Conservation (phyloP, 2,329 filamentous ascomycete genomes). For the Alternaria burnsii region DNA sequence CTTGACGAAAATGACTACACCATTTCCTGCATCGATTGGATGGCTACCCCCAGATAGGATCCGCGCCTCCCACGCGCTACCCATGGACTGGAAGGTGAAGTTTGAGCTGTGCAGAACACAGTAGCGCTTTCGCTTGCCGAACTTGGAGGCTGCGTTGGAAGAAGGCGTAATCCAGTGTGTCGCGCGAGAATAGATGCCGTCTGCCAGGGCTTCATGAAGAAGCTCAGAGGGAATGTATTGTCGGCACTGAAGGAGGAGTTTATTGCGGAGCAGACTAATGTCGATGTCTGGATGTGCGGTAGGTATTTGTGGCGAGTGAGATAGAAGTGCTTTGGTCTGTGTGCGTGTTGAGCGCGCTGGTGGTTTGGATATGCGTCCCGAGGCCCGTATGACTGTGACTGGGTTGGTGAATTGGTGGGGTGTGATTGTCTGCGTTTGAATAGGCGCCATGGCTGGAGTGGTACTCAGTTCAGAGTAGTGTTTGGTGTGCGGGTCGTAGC, state of each 20-base stretch:
- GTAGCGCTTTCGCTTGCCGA: slow-evolving; percentile 34
- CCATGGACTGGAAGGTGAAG: slow-evolving; percentile 29
- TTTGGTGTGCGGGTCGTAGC: background rate
- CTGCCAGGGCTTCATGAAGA: slow-evolving; percentile 32
- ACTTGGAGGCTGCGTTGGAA: slow-evolving; percentile 22
- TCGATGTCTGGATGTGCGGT: slow-evolving; percentile 37
- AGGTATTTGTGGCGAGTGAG: slow-evolving; percentile 34
- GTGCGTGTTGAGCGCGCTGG: slow-evolving; percentile 31
- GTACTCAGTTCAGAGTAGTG: background rate
- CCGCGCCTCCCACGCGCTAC: slow-evolving; percentile 34
- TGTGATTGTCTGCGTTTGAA: slow-evolving; percentile 38
- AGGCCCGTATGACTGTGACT: slow-evolving; percentile 28
- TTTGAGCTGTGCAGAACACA: slow-evolving; percentile 33
- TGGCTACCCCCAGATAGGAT: slow-evolving; percentile 29
- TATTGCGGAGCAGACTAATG: slow-evolving; percentile 37
- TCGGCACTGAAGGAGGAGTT: slow-evolving; percentile 36
- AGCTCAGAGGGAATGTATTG: slow-evolving; percentile 27
- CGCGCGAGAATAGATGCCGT: slow-evolving; percentile 36
- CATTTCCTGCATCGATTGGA: slow-evolving; percentile 37
- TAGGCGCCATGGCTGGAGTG: slow-evolving; percentile 29
- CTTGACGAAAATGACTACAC: slow-evolving; percentile 36
- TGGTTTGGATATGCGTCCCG: slow-evolving; percentile 30
- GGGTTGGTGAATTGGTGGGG: slow-evolving; percentile 32
- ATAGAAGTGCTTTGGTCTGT: slow-evolving; percentile 27
- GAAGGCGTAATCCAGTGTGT: slow-evolving; percentile 36